Base-by-base conservation (phyloP, 345 rosid species). In the Psidium guajava region DNA sequence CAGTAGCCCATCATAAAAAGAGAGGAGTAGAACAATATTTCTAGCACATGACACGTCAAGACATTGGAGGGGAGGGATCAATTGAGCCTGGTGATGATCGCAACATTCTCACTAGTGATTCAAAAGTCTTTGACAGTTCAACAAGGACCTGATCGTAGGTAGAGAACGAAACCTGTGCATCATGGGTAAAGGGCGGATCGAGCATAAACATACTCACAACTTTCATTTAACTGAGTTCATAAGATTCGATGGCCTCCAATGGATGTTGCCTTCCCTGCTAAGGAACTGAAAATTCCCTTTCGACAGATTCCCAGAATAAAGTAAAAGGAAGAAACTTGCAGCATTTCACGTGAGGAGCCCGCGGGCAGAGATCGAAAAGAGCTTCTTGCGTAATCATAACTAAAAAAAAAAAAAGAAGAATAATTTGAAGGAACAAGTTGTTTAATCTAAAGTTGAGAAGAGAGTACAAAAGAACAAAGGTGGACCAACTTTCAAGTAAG, bases 211-310 rank as follows among this genome's bases (percentile, higher is more conserved):
- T 36, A 69, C 6, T 36, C 11, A 4, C 25, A 21, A 36, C 47
- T 69, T 36, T 18, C 47, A 5, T 69, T 32, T 18, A 36, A 8
- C 20, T 36, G 24, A 36, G 47, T 36, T 69, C 12, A 20, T 27
- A 22, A 52, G 44, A 82, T 50, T 54, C 83, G 57, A 82, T 54
- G 40, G 11, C 42, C 50, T 51, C 11, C 54, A n/a, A 5, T 8
- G 6, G 36, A 7, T 53, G 53, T 85, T 93, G 88, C 59, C 93
- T 92, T 93, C 89, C 87, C 55, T 54, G 11, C 88, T 90, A 93
- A 91, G 94, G 87, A 92, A 91, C 81, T 77, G 14, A 69, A 54
- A 58, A 81, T 54, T 15, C 51, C 56, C 28, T 42, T n/a, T 25
- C 42, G 55, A n/a, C 22, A 40, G 24, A 53, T 22, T 51, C 27